Evolutionary conservation across 2,329 filamentous ascomycete species (phyloP).

Genomic region (Penicillium rolfsii): DNA sequence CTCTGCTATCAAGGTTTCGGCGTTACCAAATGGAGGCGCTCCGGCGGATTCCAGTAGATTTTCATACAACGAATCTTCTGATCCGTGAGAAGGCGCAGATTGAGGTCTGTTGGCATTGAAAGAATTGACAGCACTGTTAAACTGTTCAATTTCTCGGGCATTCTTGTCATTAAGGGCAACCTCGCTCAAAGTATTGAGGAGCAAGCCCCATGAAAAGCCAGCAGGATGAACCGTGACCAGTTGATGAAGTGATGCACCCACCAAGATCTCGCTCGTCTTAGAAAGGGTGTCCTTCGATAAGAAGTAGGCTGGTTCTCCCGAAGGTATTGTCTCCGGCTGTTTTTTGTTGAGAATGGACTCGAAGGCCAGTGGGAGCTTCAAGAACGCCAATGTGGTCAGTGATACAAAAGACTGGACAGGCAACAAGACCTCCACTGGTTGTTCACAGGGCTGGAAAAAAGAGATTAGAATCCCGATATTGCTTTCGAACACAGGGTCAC

Average conservation of each 20-base stretch:
- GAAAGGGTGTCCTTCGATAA: conserved; percentile 70
- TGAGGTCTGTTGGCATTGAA: conserved; percentile 44
- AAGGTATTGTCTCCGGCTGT: conserved; percentile 27
- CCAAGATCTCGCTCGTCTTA: conserved; percentile 72
- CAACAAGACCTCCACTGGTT: conserved; percentile 46
- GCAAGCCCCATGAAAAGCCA: conserved; percentile 78
- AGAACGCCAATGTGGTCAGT: conserved; percentile 70
- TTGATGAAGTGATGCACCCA: conserved; percentile 59
- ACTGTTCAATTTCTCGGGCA: conserved; percentile 48
- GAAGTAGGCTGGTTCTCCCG: conserved; percentile 62
- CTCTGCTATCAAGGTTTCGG: conserved; percentile 53
- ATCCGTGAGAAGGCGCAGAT: conserved; percentile 31
- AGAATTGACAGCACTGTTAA: conserved; percentile 46
- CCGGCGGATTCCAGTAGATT: conserved; percentile 52
- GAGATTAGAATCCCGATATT: conserved; percentile 19
- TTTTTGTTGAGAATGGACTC: conserved; percentile 51
- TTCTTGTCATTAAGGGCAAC: conserved; percentile 66
- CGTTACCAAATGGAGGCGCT: conserved; percentile 39
- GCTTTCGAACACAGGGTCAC: background rate
- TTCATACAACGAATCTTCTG: conserved; percentile 51
- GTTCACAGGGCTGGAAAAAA: conserved; percentile 41
- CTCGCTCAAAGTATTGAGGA: conserved; percentile 70
- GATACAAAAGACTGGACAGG: conserved; percentile 71
- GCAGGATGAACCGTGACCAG: conserved; percentile 70
- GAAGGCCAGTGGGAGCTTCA: conserved; percentile 68